Conservation (phyloP, 306 rosid genomes). For the Fragaria iinumae region DNA sequence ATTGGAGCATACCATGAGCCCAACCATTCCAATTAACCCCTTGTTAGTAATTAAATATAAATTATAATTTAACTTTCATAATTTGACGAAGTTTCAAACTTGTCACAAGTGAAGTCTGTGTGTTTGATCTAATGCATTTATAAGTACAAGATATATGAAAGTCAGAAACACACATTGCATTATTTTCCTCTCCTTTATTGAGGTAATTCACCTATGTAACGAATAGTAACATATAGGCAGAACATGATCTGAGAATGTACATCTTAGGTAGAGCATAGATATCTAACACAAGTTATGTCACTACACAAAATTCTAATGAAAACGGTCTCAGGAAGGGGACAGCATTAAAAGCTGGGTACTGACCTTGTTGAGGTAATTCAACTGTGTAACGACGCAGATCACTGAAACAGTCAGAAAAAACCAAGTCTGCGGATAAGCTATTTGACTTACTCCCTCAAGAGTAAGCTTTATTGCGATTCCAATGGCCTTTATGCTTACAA, state of each 20-base stretch:
- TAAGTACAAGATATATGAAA: background rate
- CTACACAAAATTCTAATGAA: background rate
- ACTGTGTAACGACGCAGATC: slow-evolving; percentile 80
- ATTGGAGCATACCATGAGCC: background rate
- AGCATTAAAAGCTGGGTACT: slow-evolving; percentile 27
- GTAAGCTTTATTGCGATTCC: slow-evolving; percentile 95
- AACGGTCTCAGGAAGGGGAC: background rate
- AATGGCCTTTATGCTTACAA: slow-evolving; percentile 91
- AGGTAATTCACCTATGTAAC: no score
- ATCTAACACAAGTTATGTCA: background rate
- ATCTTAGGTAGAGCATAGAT: background rate
- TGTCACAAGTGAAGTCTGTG: background rate
- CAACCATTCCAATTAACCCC: background rate
- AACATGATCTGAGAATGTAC: background rate
- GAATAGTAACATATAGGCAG: background rate
- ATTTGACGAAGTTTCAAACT: background rate
- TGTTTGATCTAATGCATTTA: background rate
- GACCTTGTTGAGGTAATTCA: slow-evolving; percentile 95
- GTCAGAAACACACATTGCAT: background rate
- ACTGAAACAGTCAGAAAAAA: slow-evolving; percentile 71
- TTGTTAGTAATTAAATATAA: background rate
- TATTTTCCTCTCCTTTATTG: background rate
- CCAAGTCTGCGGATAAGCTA: slow-evolving; percentile 94
- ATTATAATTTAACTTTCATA: background rate
- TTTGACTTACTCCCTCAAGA: slow-evolving; percentile 75